Evolutionary conservation across 2,329 filamentous ascomycete genomes (phyloP).

Genomic region (Talaromyces sp.): DNA sequence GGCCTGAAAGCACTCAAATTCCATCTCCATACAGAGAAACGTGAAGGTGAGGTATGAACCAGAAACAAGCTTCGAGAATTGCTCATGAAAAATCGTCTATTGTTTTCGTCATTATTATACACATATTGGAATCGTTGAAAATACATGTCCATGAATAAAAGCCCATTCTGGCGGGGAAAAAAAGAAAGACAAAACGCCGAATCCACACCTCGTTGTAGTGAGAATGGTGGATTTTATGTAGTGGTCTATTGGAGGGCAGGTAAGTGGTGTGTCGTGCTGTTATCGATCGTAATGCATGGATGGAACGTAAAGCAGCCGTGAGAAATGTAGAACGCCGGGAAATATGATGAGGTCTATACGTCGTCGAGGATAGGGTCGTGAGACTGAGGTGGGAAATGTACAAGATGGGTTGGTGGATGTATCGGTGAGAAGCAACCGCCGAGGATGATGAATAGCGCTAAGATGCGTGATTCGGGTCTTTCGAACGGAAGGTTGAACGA

Average conservation of each 20-base stretch:
- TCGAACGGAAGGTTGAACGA: no score
- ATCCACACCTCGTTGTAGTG: neutral
- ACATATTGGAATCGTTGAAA: neutral
- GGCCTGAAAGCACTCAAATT: constrained; percentile 50
- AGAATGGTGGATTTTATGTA: constrained; percentile 9
- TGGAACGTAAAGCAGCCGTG: neutral
- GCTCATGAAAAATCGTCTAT: neutral
- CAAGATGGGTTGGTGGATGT: neutral
- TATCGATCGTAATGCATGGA: neutral
- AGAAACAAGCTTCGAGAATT: neutral
- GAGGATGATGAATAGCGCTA: neutral
- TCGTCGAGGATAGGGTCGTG: neutral
- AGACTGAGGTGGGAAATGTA: neutral
- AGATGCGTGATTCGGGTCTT: neutral
- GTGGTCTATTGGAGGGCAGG: neutral
- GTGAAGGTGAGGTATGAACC: neutral
- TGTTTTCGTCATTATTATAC: neutral
- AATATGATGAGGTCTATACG: neutral
- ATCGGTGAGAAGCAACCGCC: neutral
- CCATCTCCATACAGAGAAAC: neutral
- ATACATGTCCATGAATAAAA: neutral
- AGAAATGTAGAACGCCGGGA: neutral
- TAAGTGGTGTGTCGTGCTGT: neutral
- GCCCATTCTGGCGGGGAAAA: neutral
- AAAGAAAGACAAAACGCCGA: constrained; percentile 3